Evolutionary conservation across 306 rosid genomes (phyloP), one percentile per base, ranked within the genome.

Genomic region (Ormosia semicastrata): DNA sequence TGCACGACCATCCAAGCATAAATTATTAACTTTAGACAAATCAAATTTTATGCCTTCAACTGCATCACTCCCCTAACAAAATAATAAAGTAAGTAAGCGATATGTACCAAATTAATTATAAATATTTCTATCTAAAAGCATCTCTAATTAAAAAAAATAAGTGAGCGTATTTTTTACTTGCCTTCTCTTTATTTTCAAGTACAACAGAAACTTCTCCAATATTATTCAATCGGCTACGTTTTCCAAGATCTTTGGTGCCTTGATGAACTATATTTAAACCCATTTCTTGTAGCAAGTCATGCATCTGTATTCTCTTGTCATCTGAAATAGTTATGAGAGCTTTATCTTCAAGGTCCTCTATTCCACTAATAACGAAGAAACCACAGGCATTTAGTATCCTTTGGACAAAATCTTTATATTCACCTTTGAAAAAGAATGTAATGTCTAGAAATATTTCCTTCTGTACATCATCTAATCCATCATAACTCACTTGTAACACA

Each of bases 231-330:
- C 73, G 50, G 8, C 73, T 63, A 0, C 41, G 39, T 7, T 24
- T 12, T 36, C 15, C 40, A 49, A 30, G 53, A 5, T 65, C 14
- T 12, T 36, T 1, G 3, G 17, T 14, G 24, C 49, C 63, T 33
- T n/a, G 72, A 17, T 8, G 64, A 63, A 64, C 18, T 30, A 77
- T 76, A 1, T 32, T 36, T 14, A 14, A 12, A 5, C 78, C 88
- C 76, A 81, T 60, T 18, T 49, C 24, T 8, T 87, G 84, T 44
- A 84, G 2, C 40, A 81, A 50, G 18, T 78, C 81, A 74, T 84
- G 88, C 82, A 84, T 85, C 10, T 18, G 3, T 36, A 72, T 65
- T 8, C 0, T 54, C 2, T 12, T 17, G 12, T 5, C 0, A 32
- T 8, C 2, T 15, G 73, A 34, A 17, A 53, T 53, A 8, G 13